Evolutionary conservation across 768 basidiomycete species (phyloP), one percentile per base, ranked within the genome.

Genomic region (Agrocybe pediades): DNA sequence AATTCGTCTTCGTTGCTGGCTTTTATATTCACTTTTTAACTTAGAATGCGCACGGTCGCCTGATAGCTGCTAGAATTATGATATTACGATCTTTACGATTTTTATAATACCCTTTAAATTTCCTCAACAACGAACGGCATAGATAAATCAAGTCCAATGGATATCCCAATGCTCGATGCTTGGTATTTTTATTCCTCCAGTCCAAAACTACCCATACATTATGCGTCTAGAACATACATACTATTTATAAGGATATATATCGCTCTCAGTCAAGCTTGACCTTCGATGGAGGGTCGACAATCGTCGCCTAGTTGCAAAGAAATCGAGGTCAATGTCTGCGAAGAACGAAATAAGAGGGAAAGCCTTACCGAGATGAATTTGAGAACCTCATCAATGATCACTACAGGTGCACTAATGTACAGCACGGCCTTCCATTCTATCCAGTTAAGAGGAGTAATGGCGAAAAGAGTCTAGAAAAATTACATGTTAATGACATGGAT

Each of bases 371-470:
- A 82, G 49, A 90, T 69, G 57, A 88, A 86, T 70, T 98, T 98
- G 65, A 98, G 76, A 21, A 89, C 62, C 71, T 98, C 97, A 70
- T 98, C 96, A 44, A 98, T 86, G 44, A 90, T 47, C 33, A 99
- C 66, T 27, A 99, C 94, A 17, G 96, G 96, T 6, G 85, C 86
- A 59, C 91, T 94, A 57, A 98, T 79, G 60, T 78, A 83, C 56
- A 99, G 70, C 8, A 99, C 95, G 16, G 94, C 95, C 69, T 88
- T 85, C 96, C 96, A 99, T 71, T 99, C 96, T 19, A 70, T 71
- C 90, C 88, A 93, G 78, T 98, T 96, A 55, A 99, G 81, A 3
- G 95, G 94, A 0, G 89, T 87, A 68, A 98, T 97, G 40, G 89
- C 91, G 67, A 98, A 98, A 53, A 97, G 65, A 6, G 85, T 76